A percentile compares a stretch with the other conserved stretches of the same genome.
These are phyloP conservation scores for Ophiostoma sp. DNA, from an alignment of 2,329 filamentous ascomycete species.

Conservation along the genomic window DNA sequence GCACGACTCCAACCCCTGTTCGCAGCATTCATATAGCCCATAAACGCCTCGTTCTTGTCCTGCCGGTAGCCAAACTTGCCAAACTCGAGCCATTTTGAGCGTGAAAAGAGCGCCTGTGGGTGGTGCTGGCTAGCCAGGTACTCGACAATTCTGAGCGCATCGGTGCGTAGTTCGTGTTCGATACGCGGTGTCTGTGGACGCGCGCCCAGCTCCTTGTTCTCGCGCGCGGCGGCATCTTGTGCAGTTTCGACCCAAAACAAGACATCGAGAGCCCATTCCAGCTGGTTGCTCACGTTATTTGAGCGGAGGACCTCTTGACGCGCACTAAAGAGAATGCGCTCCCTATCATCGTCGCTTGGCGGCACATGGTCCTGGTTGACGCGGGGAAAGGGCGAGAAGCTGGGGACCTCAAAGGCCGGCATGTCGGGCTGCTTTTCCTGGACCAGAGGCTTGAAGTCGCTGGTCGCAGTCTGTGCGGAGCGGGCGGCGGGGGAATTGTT, in stretches of 20 bases:
- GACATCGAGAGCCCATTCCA: conserved; percentile 93
- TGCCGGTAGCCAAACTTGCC: conserved; percentile 86
- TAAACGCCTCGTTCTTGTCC: conserved; percentile 92
- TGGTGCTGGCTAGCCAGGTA: conserved; percentile 90
- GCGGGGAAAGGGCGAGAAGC: conserved; percentile 88
- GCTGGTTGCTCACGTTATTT: conserved; percentile 91
- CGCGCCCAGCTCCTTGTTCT: conserved; percentile 44
- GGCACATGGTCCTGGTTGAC: conserved; percentile 83
- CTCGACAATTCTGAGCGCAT: conserved; percentile 85
- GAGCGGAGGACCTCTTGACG: conserved; percentile 80
- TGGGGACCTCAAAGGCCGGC: conserved; percentile 54
- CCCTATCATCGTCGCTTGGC: conserved; percentile 89
- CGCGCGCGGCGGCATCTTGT: conserved; percentile 67
- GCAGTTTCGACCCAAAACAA: conserved; percentile 83
- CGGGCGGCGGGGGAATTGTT: background rate
- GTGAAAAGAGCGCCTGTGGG: conserved; percentile 89
- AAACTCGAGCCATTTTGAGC: conserved; percentile 96
- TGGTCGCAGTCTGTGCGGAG: conserved; percentile 7
- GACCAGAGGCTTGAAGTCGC: conserved; percentile 40
- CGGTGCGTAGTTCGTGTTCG: conserved; percentile 80
- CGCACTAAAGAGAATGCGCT: conserved; percentile 79
- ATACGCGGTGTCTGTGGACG: conserved; percentile 75
- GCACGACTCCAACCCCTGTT: conserved; percentile 81
- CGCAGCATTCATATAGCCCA: conserved; percentile 75
- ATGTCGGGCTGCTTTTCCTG: conserved; percentile 38